Conservation (phyloP, 805 yeast species). For the Cyberlindnera suaveolens region DNA sequence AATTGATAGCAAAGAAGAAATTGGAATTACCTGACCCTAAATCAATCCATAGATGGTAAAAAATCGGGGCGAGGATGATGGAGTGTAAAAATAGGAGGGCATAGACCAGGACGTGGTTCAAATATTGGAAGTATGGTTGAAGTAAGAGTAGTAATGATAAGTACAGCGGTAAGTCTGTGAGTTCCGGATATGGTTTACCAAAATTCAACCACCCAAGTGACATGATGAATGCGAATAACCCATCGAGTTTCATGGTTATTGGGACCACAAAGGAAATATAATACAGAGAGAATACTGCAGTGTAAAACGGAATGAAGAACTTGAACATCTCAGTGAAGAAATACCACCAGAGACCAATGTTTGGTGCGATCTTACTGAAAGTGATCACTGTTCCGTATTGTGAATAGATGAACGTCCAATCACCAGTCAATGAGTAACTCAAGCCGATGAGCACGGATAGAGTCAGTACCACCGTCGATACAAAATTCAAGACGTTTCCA, state of each 20-base stretch:
- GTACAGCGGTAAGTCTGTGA: constrained; percentile 66
- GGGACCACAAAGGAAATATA: constrained; percentile 65
- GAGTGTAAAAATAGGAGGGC: constrained; percentile 50
- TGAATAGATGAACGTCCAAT: constrained; percentile 42
- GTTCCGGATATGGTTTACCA: constrained; percentile 80
- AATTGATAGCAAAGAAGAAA: constrained; percentile 90
- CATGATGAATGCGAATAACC: constrained; percentile 48
- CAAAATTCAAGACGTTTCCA: constrained; percentile 20
- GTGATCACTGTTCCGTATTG: constrained; percentile 53
- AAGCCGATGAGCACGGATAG: constrained; percentile 26
- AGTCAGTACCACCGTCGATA: constrained; percentile 24
- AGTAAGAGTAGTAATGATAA: constrained; percentile 42
- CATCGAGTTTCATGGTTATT: constrained; percentile 65
- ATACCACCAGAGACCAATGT: constrained; percentile 98
- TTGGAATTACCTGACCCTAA: constrained; percentile 94
- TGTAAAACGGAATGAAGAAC: constrained; percentile 76
- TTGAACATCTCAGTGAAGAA: constrained; percentile 93
- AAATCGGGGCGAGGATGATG: constrained; percentile 73
- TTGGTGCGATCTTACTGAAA: constrained; percentile 75
- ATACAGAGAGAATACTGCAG: constrained; percentile 77
- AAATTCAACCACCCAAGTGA: constrained; percentile 50
- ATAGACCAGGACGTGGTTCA: constrained; percentile 43
- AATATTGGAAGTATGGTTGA: constrained; percentile 38
- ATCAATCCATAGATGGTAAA: constrained; percentile 91
- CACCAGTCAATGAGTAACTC: constrained; percentile 35